Evolutionary conservation across 306 rosid species (phyloP), one percentile per base, ranked within the genome.

Genomic region (Casuarina glauca): DNA sequence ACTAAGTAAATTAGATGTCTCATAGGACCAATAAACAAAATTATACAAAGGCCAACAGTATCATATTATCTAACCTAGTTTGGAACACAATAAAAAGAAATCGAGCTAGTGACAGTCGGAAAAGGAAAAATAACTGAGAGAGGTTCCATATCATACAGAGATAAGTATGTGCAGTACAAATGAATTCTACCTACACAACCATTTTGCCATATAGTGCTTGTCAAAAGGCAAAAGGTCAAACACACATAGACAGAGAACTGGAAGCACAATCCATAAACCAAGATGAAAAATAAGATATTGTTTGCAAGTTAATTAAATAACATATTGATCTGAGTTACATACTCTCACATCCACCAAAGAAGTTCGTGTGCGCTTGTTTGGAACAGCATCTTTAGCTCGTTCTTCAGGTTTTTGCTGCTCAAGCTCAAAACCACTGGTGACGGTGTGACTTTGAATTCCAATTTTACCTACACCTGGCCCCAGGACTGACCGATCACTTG

Each of bases 341-440:
- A 90, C 98, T 92, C 92, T 95, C 60, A 72, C 88, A 87, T 95
- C 99, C 75, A 78, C 89, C 90, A 95, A 82, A 70, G 99, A 93
- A 88, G 97, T 95, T 71, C 99, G 90, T 38, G 97, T 87, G 79
- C 99, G 99, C 85, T 93, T 95, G 86, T 87, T 95, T 62, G 97
- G 89, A 70, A 90, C 84, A 87, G 82, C 74, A 83, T 73, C 87
- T 87, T 93, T 93, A 38, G 87, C 80, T 52, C 96, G 80, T 75
- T 93, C 97, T 81, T 95, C 99, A 11, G 89, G 81, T 84, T 92
- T 95, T 84, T 93, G 97, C 85, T 89, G 95, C 83, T 95, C 99
- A 74, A 82, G 87, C 77, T 92, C 99, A 87, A 89, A 91, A 86
- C 79, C 88, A 87, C 91, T 82, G n/a, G 85, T 58, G 66, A 82